Evolutionary conservation across 148 eudicot genomes (phyloP).

Genomic region (Diospyros kaki): DNA sequence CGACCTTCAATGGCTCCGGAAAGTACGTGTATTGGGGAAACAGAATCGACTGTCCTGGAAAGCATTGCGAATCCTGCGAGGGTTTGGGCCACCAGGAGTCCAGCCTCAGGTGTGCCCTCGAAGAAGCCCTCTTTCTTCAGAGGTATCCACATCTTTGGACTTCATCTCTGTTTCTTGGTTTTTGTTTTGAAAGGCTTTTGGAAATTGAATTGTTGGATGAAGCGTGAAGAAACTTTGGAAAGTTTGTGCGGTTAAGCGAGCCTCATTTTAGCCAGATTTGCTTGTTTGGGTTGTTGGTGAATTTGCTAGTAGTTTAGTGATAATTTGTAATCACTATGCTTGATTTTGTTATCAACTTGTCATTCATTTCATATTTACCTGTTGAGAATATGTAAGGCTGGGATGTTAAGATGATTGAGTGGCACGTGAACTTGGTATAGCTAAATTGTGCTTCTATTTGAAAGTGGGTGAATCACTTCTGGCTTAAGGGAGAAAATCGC

Average conservation of each 20-base stretch:
- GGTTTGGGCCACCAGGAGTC: constrained; percentile 98
- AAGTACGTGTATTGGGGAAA: constrained; percentile 84
- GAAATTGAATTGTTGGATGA: neutral
- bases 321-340: neutral
- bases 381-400: neutral
- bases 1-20: constrained; percentile 15
- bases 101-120: constrained; percentile 94
- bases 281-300: neutral
- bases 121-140: constrained; percentile 77
- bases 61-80: constrained; percentile 76
- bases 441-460: neutral
- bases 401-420: neutral
- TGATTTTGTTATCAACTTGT: neutral
- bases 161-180: neutral
- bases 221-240: neutral
- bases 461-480: neutral
- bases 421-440: neutral
- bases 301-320: neutral
- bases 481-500: neutral
- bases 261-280: neutral
- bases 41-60: constrained; percentile 87
- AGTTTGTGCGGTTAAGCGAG: neutral
- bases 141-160: constrained; percentile 36
- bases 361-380: neutral
- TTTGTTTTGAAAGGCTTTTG: neutral